Base-by-base conservation (phyloP, 352 stramenopile species). In the Peronosclerospora sorghi region DNA sequence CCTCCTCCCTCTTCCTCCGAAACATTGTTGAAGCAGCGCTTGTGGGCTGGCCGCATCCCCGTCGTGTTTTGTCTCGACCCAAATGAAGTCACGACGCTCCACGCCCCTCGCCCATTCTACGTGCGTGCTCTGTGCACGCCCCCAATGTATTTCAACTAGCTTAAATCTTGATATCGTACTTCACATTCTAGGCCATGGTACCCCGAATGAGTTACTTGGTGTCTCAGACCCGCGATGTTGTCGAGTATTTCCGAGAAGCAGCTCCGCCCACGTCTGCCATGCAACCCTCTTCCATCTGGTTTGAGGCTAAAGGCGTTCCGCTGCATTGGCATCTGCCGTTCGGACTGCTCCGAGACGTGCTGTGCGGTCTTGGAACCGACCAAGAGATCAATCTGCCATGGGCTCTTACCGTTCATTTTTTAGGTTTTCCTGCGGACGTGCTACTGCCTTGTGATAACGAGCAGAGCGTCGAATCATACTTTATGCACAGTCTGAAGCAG, bases 401-500 rank as follows among this genome's bases (percentile, higher is more conserved):
- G 79, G 38, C 54, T 1, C 54, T 91, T 24, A 84, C 73, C 2
- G 73, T 91, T n/a, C 79, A 86, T 36, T 91, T 91, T 36, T 60
- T 79, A n/a, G 63, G 68, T 17, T 88, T 82, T 41, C 79, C 79
- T 15, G 48, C 46, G 4, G 68, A 83, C 12, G 26, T 47, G 44
- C 52, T 91, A 4, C 48, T 91, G 19, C 69, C 75, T 17, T 88
- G 73, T 32, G 78, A 86, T 26, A 83, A 86, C 38, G 70, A 88
- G 37, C 56, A 77, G 35, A 80, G 62, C 28, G 66, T 88, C 27
- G 78, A 88, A 57, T 73, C 59, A 13, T 69, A 88, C 58, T 91
- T 88, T 34, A 91, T 91, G 75, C 75, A 91, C 62, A 83, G 69
- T 41, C 63, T 86, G 27, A 91, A 91, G 51, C 78, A 90, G 51